Conservation (phyloP, 202 grass and related monocot genomes). For the Setaria viridis region DNA sequence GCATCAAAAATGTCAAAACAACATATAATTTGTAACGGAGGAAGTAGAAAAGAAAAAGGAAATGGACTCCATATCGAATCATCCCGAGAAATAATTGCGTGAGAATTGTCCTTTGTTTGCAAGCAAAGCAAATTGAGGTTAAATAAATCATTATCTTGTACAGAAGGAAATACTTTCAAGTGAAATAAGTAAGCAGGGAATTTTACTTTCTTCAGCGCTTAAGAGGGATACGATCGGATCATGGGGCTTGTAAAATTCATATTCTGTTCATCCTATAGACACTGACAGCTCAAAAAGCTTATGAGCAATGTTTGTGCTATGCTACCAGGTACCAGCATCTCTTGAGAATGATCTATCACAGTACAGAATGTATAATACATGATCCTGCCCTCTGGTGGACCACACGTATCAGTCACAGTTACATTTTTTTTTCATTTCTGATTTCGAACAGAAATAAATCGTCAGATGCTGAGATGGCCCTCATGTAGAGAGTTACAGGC, state of each 20-base stretch:
- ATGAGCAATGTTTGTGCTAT: not conserved
- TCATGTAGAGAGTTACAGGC: not conserved
- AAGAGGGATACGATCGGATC: no score
- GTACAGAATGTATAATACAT: slow-evolving; percentile 15
- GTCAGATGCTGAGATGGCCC: not conserved
- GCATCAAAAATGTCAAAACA: no score
- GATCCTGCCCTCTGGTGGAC: not conserved
- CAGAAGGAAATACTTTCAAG: no score
- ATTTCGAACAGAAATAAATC: not conserved
- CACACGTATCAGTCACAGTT: slow-evolving; percentile 5
- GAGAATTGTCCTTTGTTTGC: no score
- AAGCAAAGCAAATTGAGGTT: no score
- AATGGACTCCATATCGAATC: no score
- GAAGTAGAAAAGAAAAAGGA: no score
- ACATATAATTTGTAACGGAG: no score
- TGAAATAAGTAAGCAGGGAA: no score
- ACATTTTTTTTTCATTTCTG: not conserved
- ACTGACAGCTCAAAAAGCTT: not conserved
- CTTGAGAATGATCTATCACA: not conserved
- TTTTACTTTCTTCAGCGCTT: no score
- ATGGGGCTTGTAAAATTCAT: not conserved
- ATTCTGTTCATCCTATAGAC: not conserved
- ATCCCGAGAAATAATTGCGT: no score
- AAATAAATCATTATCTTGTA: no score
- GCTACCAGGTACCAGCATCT: not conserved